phyloP scores from a whole-genome alignment of 2,329 filamentous ascomycete genomes.

The Alternaria hordeiaustralica region DNA sequence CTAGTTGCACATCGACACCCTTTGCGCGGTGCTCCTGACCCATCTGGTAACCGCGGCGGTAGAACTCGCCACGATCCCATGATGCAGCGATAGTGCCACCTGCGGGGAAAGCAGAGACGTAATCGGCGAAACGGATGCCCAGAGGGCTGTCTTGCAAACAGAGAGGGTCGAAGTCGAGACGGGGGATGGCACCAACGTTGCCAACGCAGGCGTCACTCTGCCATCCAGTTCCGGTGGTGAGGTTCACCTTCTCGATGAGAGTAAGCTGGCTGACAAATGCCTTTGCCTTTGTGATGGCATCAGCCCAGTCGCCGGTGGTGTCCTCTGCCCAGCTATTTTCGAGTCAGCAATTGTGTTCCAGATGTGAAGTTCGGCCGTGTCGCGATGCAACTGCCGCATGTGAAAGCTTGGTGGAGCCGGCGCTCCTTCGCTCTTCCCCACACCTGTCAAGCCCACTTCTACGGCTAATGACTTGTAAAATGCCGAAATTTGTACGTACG shows the following conservation, averaged over 20 bases:
- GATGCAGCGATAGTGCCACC: slow-evolving; percentile 83
- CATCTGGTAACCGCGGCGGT: slow-evolving; percentile 73
- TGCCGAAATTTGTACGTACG: slow-evolving; percentile 48
- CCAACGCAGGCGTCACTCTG: slow-evolving; percentile 65
- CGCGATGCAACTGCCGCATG: background rate
- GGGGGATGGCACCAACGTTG: slow-evolving; percentile 71
- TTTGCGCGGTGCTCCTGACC: slow-evolving; percentile 76
- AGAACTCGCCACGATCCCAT: slow-evolving; percentile 76
- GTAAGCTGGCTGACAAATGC: slow-evolving; percentile 84
- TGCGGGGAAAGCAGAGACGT: slow-evolving; percentile 79
- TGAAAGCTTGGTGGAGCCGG: background rate
- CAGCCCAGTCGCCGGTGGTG: slow-evolving; percentile 70
- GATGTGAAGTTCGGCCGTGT: background rate
- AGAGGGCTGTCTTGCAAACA: slow-evolving; percentile 88
- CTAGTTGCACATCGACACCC: slow-evolving; percentile 76
- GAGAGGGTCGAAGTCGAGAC: slow-evolving; percentile 73
- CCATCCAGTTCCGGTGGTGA: slow-evolving; percentile 88
- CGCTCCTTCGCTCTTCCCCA: background rate
- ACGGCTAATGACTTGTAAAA: background rate
- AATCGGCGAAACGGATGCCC: slow-evolving; percentile 79
- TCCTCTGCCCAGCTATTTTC: slow-evolving; percentile 72
- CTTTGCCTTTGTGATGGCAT: slow-evolving; percentile 76
- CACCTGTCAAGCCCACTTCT: background rate
- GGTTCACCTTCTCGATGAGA: slow-evolving; percentile 87
- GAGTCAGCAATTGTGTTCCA: background rate